Conservation (phyloP, 2,329 filamentous ascomycete genomes). For the Paecilomyces fulvus region DNA sequence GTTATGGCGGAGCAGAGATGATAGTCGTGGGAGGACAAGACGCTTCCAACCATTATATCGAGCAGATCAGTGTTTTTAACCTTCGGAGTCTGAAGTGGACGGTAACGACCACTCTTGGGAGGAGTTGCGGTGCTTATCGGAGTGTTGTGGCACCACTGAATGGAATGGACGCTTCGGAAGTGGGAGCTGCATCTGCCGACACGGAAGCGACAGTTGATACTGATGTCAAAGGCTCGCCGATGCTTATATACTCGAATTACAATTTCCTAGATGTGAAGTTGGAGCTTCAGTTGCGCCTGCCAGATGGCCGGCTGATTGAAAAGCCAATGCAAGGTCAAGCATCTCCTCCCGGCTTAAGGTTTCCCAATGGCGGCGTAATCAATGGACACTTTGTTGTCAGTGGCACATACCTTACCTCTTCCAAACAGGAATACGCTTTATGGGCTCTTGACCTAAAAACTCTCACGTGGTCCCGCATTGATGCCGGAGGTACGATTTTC, state of each 20-base stretch:
- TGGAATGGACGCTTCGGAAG: constrained; percentile 35
- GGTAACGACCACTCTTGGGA: constrained; percentile 73
- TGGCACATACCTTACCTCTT: constrained; percentile 93
- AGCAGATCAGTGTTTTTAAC: constrained; percentile 98
- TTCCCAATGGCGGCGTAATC: constrained; percentile 91
- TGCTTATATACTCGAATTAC: constrained; percentile 99
- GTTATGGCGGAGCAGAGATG: constrained; percentile 90
- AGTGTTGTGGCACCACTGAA: constrained; percentile 82
- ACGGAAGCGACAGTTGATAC: constrained; percentile 23
- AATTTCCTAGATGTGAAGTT: constrained; percentile 97
- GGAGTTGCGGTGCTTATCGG: constrained; percentile 91
- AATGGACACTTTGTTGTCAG: constrained; percentile 96
- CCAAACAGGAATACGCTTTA: constrained; percentile 94
- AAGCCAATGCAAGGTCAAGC: constrained; percentile 75
- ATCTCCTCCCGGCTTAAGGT: constrained; percentile 84
- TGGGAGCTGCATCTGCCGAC: constrained; percentile 35
- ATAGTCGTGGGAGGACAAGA: constrained; percentile 94
- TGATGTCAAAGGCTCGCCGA: constrained; percentile 46
- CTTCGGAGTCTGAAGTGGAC: constrained; percentile 93
- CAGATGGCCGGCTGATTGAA: constrained; percentile 76
- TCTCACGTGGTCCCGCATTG: constrained; percentile 89
- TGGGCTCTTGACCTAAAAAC: constrained; percentile 89
- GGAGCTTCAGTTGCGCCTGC: constrained; percentile 78
- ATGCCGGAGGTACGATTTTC: constrained; percentile 88
- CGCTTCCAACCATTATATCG: constrained; percentile 96